phyloP scores from a whole-genome alignment of 1,284 basidiomycete species.

The Melampsora americana region DNA sequence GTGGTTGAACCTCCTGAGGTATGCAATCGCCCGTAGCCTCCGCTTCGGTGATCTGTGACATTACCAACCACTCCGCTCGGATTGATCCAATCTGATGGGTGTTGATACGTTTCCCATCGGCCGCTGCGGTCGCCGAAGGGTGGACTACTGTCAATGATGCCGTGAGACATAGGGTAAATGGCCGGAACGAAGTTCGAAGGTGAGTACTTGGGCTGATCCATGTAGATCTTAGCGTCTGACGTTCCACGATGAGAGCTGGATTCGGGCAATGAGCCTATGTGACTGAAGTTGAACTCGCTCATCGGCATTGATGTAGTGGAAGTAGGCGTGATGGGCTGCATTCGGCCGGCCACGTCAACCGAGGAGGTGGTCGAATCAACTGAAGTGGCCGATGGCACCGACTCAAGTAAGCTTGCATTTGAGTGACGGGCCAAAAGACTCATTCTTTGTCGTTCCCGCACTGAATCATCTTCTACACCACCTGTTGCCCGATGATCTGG shows the following conservation, averaged over 20 bases:
- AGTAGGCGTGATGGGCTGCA: constrained; percentile 34
- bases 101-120: constrained; percentile 11
- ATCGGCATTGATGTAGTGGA: background rate
- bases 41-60: constrained; percentile 6
- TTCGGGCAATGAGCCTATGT: background rate
- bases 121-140: constrained; percentile 20
- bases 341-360: constrained; percentile 22
- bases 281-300: constrained; percentile 16
- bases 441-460: constrained; percentile 33
- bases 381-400: constrained; percentile 35
- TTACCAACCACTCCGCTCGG: background rate
- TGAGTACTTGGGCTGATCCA: constrained; percentile 2
- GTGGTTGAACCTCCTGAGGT: constrained; percentile 12
- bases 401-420: constrained; percentile 20
- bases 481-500: constrained; percentile 43
- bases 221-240: constrained; percentile 1
- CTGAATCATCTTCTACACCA: constrained; percentile 23
- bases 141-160: constrained; percentile 15
- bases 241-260: background rate
- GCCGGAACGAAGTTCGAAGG: constrained; percentile 16
- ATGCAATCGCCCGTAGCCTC: background rate
- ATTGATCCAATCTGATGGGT: constrained; percentile 20
- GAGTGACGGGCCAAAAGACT: constrained; percentile 17
- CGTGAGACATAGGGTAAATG: constrained; percentile 14
- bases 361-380: constrained; percentile 29